Conservation (phyloP, 371 early-diverging fungal species). For the Mucor saturninus region DNA sequence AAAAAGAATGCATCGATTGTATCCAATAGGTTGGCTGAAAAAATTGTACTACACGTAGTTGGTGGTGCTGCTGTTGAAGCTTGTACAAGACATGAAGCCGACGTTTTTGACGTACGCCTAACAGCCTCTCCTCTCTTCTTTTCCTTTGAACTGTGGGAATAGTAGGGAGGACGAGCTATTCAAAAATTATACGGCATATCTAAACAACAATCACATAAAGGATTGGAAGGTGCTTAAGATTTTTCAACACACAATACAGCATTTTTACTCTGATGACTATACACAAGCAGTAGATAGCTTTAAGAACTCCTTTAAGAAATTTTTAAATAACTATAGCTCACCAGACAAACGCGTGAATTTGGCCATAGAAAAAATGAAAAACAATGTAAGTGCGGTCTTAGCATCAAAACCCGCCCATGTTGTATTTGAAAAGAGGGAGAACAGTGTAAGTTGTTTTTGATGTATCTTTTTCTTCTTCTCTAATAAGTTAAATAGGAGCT, state of each 20-base stretch:
- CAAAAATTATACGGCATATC: slow-evolving; percentile 14
- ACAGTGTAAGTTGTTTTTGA: slow-evolving; percentile 19
- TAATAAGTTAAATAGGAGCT: slow-evolving; percentile 25
- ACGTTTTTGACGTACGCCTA: no score
- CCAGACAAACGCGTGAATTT: slow-evolving; percentile 13
- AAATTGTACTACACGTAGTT: no score
- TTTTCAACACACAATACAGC: slow-evolving; percentile 13
- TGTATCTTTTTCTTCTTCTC: slow-evolving; percentile 9
- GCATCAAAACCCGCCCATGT: slow-evolving; percentile 15
- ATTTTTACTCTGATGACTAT: slow-evolving; percentile 17
- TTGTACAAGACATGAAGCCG: no score
- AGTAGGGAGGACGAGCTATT: slow-evolving; percentile 12
- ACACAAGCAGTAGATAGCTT: slow-evolving; percentile 19
- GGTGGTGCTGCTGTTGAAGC: no score
- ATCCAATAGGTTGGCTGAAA: no score
- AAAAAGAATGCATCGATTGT: no score
- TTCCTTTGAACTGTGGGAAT: no score
- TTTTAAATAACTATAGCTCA: slow-evolving; percentile 14
- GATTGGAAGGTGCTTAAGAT: slow-evolving; percentile 18
- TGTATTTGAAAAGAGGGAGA: slow-evolving; percentile 19
- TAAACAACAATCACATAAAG: slow-evolving; percentile 11
- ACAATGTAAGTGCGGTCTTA: slow-evolving; percentile 12
- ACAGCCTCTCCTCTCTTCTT: no score
- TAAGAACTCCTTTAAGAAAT: slow-evolving; percentile 12
- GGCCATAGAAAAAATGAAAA: slow-evolving; percentile 13